Evolutionary conservation across 75 land plant species (phyloP).

Genomic region (Picea glauca): DNA sequence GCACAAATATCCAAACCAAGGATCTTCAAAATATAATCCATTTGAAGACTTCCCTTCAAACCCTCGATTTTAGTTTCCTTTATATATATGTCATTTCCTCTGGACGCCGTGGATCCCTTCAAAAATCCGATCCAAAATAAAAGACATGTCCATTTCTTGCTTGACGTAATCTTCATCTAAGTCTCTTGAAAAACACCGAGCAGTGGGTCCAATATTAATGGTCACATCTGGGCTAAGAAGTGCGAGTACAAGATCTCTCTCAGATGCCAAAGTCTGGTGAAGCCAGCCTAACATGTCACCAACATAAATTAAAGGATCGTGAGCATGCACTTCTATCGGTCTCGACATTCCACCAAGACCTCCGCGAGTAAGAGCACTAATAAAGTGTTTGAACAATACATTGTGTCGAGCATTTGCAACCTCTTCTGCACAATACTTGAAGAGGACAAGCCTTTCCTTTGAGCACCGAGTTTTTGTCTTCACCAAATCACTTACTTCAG

Average conservation of each 20-base stretch:
- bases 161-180: conserved; percentile 38
- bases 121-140: conserved; percentile 92
- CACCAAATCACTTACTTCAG: conserved; percentile 87
- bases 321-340: too few species aligned
- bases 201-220: conserved; percentile 45
- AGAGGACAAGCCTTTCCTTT: conserved; percentile 91
- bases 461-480: conserved; percentile 83
- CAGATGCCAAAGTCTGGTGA: conserved; percentile 92
- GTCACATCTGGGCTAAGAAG: conserved; percentile 80
- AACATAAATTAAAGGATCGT: too few species aligned
- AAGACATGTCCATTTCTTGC: conserved; percentile 57
- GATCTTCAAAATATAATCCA: too few species aligned
- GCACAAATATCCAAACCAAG: too few species aligned
- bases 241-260: conserved; percentile 80
- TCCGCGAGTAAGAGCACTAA: too few species aligned
- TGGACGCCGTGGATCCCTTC: conserved; percentile 98
- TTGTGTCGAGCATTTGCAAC: conserved; percentile 98
- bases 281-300: too few species aligned
- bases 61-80: too few species aligned
- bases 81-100: too few species aligned
- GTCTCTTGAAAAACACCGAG: conserved; percentile 38
- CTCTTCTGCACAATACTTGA: too few species aligned
- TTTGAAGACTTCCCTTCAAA: too few species aligned
- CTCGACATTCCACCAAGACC: too few species aligned
- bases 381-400: conserved; percentile 86